These are phyloP conservation scores for Suhomyces bribrorum DNA, from an alignment of 1,139 yeast genomes.

Conservation along the genomic window DNA sequence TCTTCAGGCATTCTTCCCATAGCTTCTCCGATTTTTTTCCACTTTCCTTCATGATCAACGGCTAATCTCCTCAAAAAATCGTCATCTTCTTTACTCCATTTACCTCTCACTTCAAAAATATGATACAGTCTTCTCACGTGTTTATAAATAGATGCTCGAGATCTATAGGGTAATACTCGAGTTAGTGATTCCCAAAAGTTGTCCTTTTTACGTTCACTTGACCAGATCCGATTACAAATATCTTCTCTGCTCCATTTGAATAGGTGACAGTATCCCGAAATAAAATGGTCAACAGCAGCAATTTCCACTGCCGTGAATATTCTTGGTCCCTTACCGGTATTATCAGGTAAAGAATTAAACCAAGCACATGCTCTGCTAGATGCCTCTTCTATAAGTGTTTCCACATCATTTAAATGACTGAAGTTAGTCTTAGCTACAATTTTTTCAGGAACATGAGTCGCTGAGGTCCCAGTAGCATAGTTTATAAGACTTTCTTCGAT, in stretches of 20 bases:
- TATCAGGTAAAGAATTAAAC: constrained; percentile 36
- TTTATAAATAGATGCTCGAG: constrained; percentile 86
- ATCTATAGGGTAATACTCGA: constrained; percentile 75
- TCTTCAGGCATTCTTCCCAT: constrained; percentile 97
- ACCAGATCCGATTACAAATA: constrained; percentile 84
- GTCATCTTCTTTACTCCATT: constrained; percentile 86
- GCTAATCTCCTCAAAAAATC: constrained; percentile 62
- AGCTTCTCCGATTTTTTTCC: constrained; percentile 78
- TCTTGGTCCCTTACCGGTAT: constrained; percentile 38
- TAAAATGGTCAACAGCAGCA: constrained; percentile 68
- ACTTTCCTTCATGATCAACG: constrained; percentile 69
- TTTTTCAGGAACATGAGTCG: constrained; percentile 3
- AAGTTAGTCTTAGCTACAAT: constrained; percentile 24
- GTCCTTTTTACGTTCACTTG: constrained; percentile 79
- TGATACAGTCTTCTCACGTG: constrained; percentile 90
- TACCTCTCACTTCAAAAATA: constrained; percentile 81
- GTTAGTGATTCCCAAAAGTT: constrained; percentile 85
- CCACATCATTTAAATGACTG: constrained; percentile 32
- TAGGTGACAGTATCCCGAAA: constrained; percentile 64
- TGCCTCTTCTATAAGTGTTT: constrained; percentile 39
- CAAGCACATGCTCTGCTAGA: constrained; percentile 37
- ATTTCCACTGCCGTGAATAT: constrained; percentile 65
- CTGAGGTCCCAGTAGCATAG: constrained; percentile 8
- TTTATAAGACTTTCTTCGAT: constrained; percentile 13
- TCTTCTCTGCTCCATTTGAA: constrained; percentile 64